Evolutionary conservation across 2,329 filamentous ascomycete species (phyloP).

Genomic region (Thelonectria rubi): DNA sequence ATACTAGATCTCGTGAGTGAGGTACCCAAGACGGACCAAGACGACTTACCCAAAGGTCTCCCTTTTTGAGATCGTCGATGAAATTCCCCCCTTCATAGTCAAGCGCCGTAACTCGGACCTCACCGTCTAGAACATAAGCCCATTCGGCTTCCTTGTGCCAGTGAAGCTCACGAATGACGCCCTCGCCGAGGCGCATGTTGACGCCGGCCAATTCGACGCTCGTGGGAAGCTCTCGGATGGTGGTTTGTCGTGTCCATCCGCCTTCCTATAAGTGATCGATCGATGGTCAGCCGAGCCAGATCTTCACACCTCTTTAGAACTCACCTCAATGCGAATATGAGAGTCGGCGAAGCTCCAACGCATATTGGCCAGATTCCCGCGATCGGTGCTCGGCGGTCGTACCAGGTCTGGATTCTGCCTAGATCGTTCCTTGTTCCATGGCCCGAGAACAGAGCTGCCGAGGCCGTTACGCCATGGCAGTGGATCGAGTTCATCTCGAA

Average conservation of each 20-base stretch:
- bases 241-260: slow-evolving; percentile 81
- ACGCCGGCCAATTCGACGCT: slow-evolving; percentile 78
- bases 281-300: not conserved
- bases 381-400: slow-evolving; percentile 77
- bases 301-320: slow-evolving; percentile 23
- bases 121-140: slow-evolving; percentile 77
- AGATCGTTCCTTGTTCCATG: slow-evolving; percentile 73
- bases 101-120: slow-evolving; percentile 75
- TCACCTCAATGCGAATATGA: slow-evolving; percentile 69
- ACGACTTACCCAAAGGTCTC: slow-evolving; percentile 66
- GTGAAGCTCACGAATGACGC: slow-evolving; percentile 79
- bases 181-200: slow-evolving; percentile 79
- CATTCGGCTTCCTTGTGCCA: slow-evolving; percentile 86
- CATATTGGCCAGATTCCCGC: slow-evolving; percentile 75
- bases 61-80: slow-evolving; percentile 78
- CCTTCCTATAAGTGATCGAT: slow-evolving; percentile 62
- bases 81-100: slow-evolving; percentile 81
- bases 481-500: slow-evolving; percentile 69
- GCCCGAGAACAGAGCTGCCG: slow-evolving; percentile 73
- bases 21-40: fast-evolving
- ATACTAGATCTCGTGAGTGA: slow-evolving; percentile 52
- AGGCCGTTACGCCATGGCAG: slow-evolving; percentile 71
- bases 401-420: slow-evolving; percentile 76
- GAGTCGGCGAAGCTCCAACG: slow-evolving; percentile 76
- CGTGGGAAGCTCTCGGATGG: slow-evolving; percentile 69